A percentile compares a stretch with the other conserved stretches of the same genome.
Evolutionary conservation across 2,329 filamentous ascomycete species (phyloP).

Genomic region (Ophiosphaerella herpotricha): DNA sequence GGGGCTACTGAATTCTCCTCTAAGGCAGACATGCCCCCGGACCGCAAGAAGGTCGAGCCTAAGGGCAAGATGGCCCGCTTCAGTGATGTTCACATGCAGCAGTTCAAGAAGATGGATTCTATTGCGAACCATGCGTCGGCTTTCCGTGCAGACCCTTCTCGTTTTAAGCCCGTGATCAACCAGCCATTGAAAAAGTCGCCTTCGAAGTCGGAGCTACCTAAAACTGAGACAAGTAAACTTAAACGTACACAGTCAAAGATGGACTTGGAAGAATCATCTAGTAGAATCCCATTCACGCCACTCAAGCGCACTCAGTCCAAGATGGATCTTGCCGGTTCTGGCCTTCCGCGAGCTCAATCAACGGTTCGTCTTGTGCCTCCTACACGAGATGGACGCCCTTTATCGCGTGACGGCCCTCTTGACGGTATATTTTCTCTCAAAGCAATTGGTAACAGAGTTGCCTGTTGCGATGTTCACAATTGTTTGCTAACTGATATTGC

Average conservation of each 20-base stretch:
- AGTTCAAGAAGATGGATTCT: constrained; percentile 98
- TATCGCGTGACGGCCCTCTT: constrained; percentile 31
- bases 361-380: constrained; percentile 34
- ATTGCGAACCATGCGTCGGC: constrained; percentile 85
- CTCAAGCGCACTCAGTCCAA: constrained; percentile 62
- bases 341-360: constrained; percentile 44
- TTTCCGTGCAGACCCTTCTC: constrained; percentile 65
- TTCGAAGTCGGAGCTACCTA: constrained; percentile 54
- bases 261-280: constrained; percentile 64
- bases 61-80: constrained; percentile 79
- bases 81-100: constrained; percentile 81
- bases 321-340: constrained; percentile 62
- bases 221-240: constrained; percentile 48
- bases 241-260: constrained; percentile 65
- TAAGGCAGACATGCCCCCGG: constrained; percentile 48
- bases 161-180: constrained; percentile 53
- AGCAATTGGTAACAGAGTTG: too few relatives aligned
- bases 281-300: constrained; percentile 44
- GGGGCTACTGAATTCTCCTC: constrained; percentile 39
- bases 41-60: constrained; percentile 77
- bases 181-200: constrained; percentile 37
- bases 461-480: too few relatives aligned
- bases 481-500: neutral
- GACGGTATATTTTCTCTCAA: neutral
- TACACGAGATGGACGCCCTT: constrained; percentile 27